Percentiles rank a stretch among this genome's conserved stretches.
Evolutionary conservation across 108 stramenopile species (phyloP).

Genomic region (Nitzschia palea): DNA sequence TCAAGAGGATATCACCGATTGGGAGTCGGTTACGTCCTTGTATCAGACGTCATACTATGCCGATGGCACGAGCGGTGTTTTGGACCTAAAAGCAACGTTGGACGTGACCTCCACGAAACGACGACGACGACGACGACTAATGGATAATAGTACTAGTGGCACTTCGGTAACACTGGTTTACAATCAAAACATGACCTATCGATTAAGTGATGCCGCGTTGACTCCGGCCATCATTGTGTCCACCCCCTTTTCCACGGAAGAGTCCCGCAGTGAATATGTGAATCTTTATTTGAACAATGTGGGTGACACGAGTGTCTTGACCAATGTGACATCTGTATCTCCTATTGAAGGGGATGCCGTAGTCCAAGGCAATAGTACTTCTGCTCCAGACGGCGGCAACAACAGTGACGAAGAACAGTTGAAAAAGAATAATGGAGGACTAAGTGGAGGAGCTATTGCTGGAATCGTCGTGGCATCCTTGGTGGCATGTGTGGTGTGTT

Average conservation of each 20-base stretch:
- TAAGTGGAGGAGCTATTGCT: background rate
- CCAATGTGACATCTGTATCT: background rate
- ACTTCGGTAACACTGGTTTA: background rate
- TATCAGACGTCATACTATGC: background rate
- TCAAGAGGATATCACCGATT: background rate
- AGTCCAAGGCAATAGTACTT: no score
- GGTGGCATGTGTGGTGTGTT: background rate
- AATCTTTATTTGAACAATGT: background rate
- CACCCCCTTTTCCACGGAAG: slow-evolving; percentile 3
- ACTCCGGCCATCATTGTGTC: background rate
- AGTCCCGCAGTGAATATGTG: background rate
- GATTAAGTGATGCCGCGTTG: background rate
- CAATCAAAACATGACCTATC: slow-evolving; percentile 4
- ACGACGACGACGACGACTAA: background rate
- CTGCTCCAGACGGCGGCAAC: no score
- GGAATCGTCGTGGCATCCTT: background rate
- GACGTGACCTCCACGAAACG: background rate
- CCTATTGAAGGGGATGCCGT: no score
- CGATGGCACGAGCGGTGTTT: background rate
- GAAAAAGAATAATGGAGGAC: background rate
- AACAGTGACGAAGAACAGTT: background rate
- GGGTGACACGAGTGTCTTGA: background rate
- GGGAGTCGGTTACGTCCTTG: background rate
- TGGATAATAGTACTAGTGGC: no score
- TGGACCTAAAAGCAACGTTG: background rate